phyloP scores from a whole-genome alignment of 306 rosid species.

The Glycine soja region DNA sequence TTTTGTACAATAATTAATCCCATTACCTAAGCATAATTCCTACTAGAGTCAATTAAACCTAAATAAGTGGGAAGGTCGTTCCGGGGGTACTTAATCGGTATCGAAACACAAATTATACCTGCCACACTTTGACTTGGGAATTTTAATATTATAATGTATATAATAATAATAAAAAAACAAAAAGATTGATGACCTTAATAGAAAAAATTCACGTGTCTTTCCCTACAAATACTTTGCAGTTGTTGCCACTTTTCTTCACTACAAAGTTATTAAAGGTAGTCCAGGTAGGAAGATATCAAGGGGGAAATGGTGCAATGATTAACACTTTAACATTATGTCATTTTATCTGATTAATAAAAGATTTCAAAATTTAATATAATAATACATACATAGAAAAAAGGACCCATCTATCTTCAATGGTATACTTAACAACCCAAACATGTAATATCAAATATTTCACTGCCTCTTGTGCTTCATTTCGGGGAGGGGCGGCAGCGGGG shows the following conservation, averaged over 20 bases:
- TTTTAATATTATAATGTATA: not conserved
- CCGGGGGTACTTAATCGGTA: not conserved
- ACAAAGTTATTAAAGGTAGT: slow-evolving; percentile 20
- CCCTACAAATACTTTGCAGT: slow-evolving; percentile 42
- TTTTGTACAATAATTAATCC: not conserved
- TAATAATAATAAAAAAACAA: not conserved
- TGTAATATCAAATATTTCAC: too few relatives aligned
- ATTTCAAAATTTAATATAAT: slow-evolving; percentile 24
- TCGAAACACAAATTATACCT: slow-evolving; percentile 31
- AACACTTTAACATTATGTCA: slow-evolving; percentile 6
- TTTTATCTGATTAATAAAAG: not conserved
- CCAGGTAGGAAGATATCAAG: slow-evolving; percentile 14
- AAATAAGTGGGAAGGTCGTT: not conserved
- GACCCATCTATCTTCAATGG: too few relatives aligned
- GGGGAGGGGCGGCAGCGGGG: too few relatives aligned
- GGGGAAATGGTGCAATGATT: not conserved
- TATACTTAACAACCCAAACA: too few relatives aligned
- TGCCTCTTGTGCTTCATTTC: too few relatives aligned
- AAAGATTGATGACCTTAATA: not conserved
- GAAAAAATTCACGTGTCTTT: not conserved
- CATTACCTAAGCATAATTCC: not conserved
- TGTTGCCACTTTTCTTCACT: not conserved
- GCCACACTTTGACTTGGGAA: not conserved
- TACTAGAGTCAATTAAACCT: not conserved
- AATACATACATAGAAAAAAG: not conserved